Base-by-base conservation (phyloP, 2,329 filamentous ascomycete species). In the Penicillium sp. region DNA sequence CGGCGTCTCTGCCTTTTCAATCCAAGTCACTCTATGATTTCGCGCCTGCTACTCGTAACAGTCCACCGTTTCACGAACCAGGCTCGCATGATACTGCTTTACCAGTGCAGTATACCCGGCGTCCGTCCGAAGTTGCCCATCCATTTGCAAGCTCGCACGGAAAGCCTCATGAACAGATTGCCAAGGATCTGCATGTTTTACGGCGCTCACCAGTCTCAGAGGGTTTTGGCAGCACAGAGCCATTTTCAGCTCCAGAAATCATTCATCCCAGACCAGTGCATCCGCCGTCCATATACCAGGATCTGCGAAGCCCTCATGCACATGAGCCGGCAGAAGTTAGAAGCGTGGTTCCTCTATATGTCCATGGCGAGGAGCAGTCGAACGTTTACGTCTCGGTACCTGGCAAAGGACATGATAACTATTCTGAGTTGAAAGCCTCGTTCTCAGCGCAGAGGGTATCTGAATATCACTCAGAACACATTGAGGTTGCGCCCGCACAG, bases 301-400 rank as follows among this genome's bases (percentile, higher is more conserved):
- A 43, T 23, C 55, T 47, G 20, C 30, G 48, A 24, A 47, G 38
- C 20, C 16, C 23, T 46, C 18, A 26, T n/a, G 18, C 35, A 18
- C 18, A 58, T 49, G 52, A 42, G 47, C 52, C 42, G 30, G 23
- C 60, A 18, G 66, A 65, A 26, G 47, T 70, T 5, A 47, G 68
- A 24, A 76, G 73, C 53, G 67, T 63, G 43, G 75, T 78, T 6
- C 75, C 76, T 18, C 72, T 74, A 54, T 77, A 77, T 63, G 75
- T 78, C 18, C 70, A 69, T 40, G 75, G 75, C 30, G 75, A 77
- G 64, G 74, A 77, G 59, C 68, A 76, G 51, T 61, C 73, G 12
- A 70, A 69, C 30, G 63, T 69, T 18, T 74, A 64, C 59, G 66
- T 67, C 50, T 63, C 56, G 57, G 59, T 56, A 51, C 59, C 55